phyloP scores from a whole-genome alignment of 2,329 filamentous ascomycete genomes.

The Geosmithia putterillii region DNA sequence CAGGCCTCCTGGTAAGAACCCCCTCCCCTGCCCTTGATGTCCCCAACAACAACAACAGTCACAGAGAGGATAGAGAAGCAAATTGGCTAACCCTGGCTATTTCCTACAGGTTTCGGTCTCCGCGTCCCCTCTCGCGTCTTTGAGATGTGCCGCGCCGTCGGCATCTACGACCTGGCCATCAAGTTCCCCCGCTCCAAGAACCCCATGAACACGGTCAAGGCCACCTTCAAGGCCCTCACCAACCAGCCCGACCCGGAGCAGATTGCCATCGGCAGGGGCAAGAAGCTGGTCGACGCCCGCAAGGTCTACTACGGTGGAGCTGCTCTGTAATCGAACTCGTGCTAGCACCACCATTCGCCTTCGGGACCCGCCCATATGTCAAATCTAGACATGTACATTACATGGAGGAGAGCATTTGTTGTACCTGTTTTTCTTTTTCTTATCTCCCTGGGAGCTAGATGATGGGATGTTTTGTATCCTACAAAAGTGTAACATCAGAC shows the following conservation, averaged over 20 bases:
- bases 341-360: no score
- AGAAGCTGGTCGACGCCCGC: constrained; percentile 90
- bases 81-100: no score
- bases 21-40: not conserved
- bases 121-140: constrained; percentile 86
- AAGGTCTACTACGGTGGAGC: constrained; percentile 93
- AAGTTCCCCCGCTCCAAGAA: constrained; percentile 77
- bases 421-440: no score
- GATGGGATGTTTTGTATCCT: no score
- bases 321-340: constrained; percentile 43
- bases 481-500: no score
- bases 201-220: constrained; percentile 97
- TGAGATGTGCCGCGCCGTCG: constrained; percentile 80
- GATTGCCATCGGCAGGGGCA: constrained; percentile 77
- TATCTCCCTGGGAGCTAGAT: no score
- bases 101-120: constrained; percentile 69
- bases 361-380: no score
- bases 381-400: not conserved
- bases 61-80: not conserved
- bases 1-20: constrained; percentile 69
- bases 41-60: not conserved
- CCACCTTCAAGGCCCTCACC: constrained; percentile 69
- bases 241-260: constrained; percentile 81
- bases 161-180: constrained; percentile 78
- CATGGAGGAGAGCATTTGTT: no score